A percentile compares a stretch with the other conserved stretches of the same genome.
Evolutionary conservation across 2,329 filamentous ascomycete genomes (phyloP).

Genomic region (Aspergillus piperis): DNA sequence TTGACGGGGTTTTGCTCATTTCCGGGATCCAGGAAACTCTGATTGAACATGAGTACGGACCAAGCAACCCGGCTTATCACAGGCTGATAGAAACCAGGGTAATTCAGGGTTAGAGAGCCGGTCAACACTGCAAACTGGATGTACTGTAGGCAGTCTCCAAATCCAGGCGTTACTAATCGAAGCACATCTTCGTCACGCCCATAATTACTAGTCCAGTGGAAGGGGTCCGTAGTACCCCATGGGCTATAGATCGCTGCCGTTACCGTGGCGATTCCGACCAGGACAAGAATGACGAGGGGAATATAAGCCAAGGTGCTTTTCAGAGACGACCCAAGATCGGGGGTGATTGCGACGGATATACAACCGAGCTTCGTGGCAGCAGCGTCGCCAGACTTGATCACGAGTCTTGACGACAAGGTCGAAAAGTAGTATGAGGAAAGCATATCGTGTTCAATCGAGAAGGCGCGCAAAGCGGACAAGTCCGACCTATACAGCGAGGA

Average conservation of each 20-base stretch:
- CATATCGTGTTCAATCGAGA: conserved; percentile 74
- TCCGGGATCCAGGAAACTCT: conserved; percentile 75
- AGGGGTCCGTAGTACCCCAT: conserved; percentile 88
- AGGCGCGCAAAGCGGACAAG: conserved; percentile 62
- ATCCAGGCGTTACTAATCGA: conserved; percentile 89
- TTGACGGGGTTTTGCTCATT: conserved; percentile 66
- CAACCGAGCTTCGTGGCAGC: conserved; percentile 70
- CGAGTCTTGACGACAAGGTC: conserved; percentile 72
- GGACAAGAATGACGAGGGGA: conserved; percentile 73
- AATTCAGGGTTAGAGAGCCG: conserved; percentile 81
- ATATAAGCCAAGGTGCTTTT: conserved; percentile 72
- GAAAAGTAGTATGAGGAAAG: conserved; percentile 82
- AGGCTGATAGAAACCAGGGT: conserved; percentile 93
- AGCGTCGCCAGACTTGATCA: conserved; percentile 72
- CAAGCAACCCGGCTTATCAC: conserved; percentile 84
- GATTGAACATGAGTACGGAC: conserved; percentile 90
- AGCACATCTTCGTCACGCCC: conserved; percentile 90
- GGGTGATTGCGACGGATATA: conserved; percentile 78
- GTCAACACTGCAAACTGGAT: conserved; percentile 90
- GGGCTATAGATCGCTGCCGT: conserved; percentile 86
- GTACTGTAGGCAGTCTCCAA: conserved; percentile 95
- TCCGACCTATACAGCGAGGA: conserved; percentile 41
- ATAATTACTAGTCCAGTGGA: conserved; percentile 97
- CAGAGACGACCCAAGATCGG: conserved; percentile 71
- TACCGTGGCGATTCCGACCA: conserved; percentile 79